Evolutionary conservation across 352 stramenopile species (phyloP).

Genomic region (Plasmopara muralis): DNA sequence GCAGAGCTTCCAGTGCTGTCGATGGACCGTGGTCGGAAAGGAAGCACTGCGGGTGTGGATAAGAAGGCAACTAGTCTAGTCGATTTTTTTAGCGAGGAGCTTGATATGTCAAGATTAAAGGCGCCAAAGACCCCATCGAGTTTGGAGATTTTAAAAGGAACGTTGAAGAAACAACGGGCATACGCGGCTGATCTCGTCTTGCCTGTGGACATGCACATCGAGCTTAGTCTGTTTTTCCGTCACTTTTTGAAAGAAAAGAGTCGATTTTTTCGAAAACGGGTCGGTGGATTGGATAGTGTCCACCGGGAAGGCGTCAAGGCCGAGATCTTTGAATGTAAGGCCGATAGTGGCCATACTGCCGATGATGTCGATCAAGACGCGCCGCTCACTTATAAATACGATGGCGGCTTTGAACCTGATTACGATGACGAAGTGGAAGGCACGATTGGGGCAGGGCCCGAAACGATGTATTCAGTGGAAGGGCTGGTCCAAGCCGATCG

Average conservation of each 20-base stretch:
- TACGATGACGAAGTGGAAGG: constrained; percentile 43
- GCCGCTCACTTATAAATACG: constrained; percentile 35
- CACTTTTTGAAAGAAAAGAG: constrained; percentile 75
- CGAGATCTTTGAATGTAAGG: constrained; percentile 17
- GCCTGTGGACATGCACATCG: constrained; percentile 69
- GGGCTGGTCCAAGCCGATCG: constrained; percentile 81
- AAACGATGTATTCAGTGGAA: constrained; percentile 39
- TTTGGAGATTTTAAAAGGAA: constrained; percentile 44
- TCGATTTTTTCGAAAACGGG: constrained; percentile 47
- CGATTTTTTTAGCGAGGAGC: constrained; percentile 51
- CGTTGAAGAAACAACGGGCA: constrained; percentile 40
- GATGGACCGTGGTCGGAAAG: constrained; percentile 17
- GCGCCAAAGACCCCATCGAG: constrained; percentile 25
- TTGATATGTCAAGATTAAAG: constrained; percentile 44
- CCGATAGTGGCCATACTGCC: constrained; percentile 9
- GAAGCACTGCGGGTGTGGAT: constrained; percentile 24
- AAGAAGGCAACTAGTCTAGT: constrained; percentile 35
- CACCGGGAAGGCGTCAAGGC: constrained; percentile 9
- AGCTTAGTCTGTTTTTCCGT: constrained; percentile 61
- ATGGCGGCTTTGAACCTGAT: constrained; percentile 27
- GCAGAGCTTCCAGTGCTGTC: constrained; percentile 10
- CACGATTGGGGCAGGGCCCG: constrained; percentile 10
- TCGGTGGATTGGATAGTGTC: constrained; percentile 7
- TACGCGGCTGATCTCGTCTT: constrained; percentile 64
- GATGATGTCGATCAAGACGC: constrained; percentile 17